phyloP scores from a whole-genome alignment of 768 basidiomycete genomes.

The Tricholoma sp. region DNA sequence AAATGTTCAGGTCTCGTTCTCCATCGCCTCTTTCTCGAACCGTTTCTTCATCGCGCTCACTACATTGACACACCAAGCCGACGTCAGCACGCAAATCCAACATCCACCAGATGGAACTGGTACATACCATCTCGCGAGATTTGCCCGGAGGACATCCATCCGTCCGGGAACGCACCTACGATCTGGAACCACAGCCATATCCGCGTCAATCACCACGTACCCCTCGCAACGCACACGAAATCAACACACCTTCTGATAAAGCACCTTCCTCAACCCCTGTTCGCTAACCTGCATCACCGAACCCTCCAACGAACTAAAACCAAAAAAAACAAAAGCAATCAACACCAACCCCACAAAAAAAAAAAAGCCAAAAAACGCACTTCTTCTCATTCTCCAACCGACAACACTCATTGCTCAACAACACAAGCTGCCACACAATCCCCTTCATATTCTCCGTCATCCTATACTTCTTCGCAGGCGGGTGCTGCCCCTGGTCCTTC shows the following conservation, averaged over 20 bases:
- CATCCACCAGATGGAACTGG: neutral
- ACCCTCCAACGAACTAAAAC: slow-evolving; percentile 50
- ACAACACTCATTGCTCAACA: slow-evolving; percentile 80
- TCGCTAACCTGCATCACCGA: slow-evolving; percentile 71
- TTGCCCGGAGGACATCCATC: slow-evolving; percentile 84
- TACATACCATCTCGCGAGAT: slow-evolving; percentile 76
- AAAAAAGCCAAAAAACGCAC: slow-evolving; percentile 24
- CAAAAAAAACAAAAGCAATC: slow-evolving; percentile 1
- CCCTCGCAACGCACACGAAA: neutral
- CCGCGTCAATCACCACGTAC: neutral
- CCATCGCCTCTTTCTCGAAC: slow-evolving; percentile 66
- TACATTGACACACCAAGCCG: slow-evolving; percentile 21
- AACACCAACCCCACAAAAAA: slow-evolving; percentile 2
- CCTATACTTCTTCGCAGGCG: slow-evolving; percentile 73
- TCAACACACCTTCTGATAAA: slow-evolving; percentile 68
- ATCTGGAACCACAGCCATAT: slow-evolving; percentile 39
- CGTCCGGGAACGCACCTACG: slow-evolving; percentile 73
- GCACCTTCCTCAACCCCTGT: slow-evolving; percentile 70
- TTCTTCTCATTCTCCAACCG: slow-evolving; percentile 63
- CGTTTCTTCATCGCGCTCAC: slow-evolving; percentile 87
- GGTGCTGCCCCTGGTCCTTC: slow-evolving; percentile 40
- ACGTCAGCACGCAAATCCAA: neutral
- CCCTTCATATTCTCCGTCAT: slow-evolving; percentile 79
- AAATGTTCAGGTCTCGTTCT: slow-evolving; percentile 37
- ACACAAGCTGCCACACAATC: slow-evolving; percentile 75